These are phyloP conservation scores for Mucor mucedo DNA, from an alignment of 371 early-diverging fungal genomes.

Conservation along the genomic window DNA sequence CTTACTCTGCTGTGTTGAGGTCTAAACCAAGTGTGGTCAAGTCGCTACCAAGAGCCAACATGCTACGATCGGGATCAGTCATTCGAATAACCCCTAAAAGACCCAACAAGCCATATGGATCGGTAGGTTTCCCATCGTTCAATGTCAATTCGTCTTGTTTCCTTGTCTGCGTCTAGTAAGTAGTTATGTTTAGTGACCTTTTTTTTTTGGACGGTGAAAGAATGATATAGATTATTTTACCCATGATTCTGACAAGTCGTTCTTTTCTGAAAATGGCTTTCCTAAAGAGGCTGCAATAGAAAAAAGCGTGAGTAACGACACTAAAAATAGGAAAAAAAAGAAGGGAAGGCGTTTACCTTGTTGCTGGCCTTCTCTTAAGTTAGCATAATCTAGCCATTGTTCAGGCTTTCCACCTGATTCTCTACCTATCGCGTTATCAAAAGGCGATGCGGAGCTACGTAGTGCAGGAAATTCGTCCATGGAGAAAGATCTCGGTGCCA, in stretches of 20 bases:
- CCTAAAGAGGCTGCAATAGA: constrained; percentile 1
- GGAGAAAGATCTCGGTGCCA: constrained; percentile 52
- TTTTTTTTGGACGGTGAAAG: no score
- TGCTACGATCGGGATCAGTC: constrained; percentile 73
- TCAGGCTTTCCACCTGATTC: constrained; percentile 40
- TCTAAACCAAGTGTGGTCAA: constrained; percentile 81
- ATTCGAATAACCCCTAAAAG: constrained; percentile 77
- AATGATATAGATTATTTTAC: constrained; percentile 6
- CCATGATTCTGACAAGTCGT: constrained; percentile 31
- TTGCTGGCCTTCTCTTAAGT: constrained; percentile 33
- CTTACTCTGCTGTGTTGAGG: constrained; percentile 73
- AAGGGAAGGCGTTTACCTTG: constrained; percentile 7
- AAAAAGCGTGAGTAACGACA: background rate
- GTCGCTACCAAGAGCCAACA: constrained; percentile 78
- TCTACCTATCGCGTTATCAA: constrained; percentile 38
- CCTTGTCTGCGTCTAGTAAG: constrained; percentile 18
- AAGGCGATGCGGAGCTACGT: constrained; percentile 40
- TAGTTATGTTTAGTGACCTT: no score
- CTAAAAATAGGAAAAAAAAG: background rate
- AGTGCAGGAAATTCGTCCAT: constrained; percentile 59
- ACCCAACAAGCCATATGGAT: constrained; percentile 71
- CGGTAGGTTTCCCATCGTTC: constrained; percentile 34
- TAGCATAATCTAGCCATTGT: constrained; percentile 46
- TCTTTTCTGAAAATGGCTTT: constrained; percentile 30
- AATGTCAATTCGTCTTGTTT: constrained; percentile 25